Base-by-base conservation (phyloP, 306 rosid genomes). In the Cicer pinnatifidum region DNA sequence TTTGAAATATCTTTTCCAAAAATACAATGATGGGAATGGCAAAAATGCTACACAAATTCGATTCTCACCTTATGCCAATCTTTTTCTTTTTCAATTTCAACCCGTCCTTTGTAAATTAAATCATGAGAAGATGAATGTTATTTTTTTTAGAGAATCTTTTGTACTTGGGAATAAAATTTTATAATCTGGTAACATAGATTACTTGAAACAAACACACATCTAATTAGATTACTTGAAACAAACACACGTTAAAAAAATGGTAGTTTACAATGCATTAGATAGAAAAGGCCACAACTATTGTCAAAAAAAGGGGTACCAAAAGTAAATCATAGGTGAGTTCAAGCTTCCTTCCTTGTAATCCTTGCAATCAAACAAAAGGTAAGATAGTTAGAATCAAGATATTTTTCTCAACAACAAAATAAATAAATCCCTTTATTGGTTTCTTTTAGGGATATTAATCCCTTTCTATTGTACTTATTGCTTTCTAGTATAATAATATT, bases 271-370 rank as follows among this genome's bases (percentile, higher is more conserved):
- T 59, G 44, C 17, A 7, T 33, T 59, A 35, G 35, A 28, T 28
- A 28, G 43, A 58, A 28, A 58, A 23, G 41, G 11, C n/a, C 43
- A 59, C 66, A 12, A 59, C 44, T 59, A 28, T 28, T 28, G 35
- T 3, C 3, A 28, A 20, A 11, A 15, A 12, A 58, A 59, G 7
- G 7, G 9, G 40, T 28, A 1, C 59, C 64, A 11, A 11, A 57
- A 57, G 4, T 7, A 58, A 58, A 58, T 58, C 5, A 28, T 58
- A 17, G 9, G 10, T 6, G 33, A 5, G 35, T 59, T 59, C 66
- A 59, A 59, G 66, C 66, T 59, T 59, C 66, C 44, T 59, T 59
- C 43, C 66, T 59, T 33, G 66, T 59, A 33, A 59, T 59, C 66
- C 66, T 17, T 59, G 66, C 17, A 59, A 59, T 59, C 66, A 35